phyloP scores from a whole-genome alignment of 768 basidiomycete genomes.

The Mycena belliarum region DNA sequence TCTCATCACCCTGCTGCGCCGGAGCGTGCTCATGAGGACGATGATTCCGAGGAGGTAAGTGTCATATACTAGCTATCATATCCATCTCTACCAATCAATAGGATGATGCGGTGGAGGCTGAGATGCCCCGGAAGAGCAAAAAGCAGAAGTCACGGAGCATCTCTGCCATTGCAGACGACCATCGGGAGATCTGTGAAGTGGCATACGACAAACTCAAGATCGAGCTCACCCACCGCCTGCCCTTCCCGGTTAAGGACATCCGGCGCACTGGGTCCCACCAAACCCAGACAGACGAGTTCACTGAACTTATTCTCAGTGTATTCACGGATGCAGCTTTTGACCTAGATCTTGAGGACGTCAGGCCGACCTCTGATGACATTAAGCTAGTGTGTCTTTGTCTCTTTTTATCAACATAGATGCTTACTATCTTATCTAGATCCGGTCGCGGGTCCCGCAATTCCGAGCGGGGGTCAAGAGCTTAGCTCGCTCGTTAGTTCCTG shows the following conservation, averaged over 20 bases:
- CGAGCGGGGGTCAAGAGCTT: background rate
- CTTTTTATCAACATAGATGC: background rate
- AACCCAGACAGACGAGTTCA: background rate
- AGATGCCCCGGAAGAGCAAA: background rate
- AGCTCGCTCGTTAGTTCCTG: background rate
- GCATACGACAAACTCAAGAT: background rate
- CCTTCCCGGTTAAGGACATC: background rate
- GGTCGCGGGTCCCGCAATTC: constrained; percentile 1
- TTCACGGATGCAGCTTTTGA: background rate
- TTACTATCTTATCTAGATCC: background rate
- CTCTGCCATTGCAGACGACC: background rate
- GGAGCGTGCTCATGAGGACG: too few species aligned
- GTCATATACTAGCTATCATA: too few species aligned
- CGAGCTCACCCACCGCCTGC: background rate
- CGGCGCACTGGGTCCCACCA: background rate
- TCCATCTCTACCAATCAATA: too few species aligned
- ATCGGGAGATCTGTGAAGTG: background rate
- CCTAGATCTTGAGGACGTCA: background rate
- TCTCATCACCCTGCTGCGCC: too few species aligned
- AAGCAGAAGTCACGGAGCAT: background rate
- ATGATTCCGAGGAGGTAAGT: too few species aligned
- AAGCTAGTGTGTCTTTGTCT: background rate
- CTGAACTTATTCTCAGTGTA: background rate
- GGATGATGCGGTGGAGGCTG: too few species aligned
- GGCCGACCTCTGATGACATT: background rate